A percentile compares a stretch with the other conserved stretches of the same genome.
Conservation (phyloP, 2,329 filamentous ascomycete genomes). For the Aspergillus sp. region DNA sequence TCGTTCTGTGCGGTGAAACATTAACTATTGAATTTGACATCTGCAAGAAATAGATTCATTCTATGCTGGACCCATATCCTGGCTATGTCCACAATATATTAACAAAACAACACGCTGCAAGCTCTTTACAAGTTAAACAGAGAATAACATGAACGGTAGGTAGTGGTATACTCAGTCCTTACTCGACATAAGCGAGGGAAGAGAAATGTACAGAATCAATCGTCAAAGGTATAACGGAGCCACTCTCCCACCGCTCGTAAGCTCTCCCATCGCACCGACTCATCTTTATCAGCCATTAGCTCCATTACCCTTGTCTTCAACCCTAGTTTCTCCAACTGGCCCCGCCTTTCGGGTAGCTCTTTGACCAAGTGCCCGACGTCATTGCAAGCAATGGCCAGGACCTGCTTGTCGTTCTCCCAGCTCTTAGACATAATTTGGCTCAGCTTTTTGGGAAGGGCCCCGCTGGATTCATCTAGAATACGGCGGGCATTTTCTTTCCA, state of each 20-base stretch:
- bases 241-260: constrained; percentile 79
- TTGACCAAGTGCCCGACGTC: constrained; percentile 87
- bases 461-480: constrained; percentile 81
- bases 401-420: constrained; percentile 81
- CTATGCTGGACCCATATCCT: background rate
- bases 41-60: background rate
- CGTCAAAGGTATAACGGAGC: constrained; percentile 68
- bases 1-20: background rate
- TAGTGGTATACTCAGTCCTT: constrained; percentile 6
- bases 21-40: background rate
- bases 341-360: constrained; percentile 81
- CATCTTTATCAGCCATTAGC: constrained; percentile 85
- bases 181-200: constrained; percentile 6
- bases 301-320: constrained; percentile 89
- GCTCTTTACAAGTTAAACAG: constrained; percentile 5
- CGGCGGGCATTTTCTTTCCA: constrained; percentile 89
- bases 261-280: constrained; percentile 90
- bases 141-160: background rate
- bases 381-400: constrained; percentile 89
- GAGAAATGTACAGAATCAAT: constrained; percentile 25
- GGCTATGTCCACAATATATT: constrained; percentile 11
- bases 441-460: constrained; percentile 73
- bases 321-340: constrained; percentile 76
- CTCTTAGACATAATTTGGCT: constrained; percentile 81
- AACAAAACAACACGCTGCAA: constrained; percentile 8